Evolutionary conservation across 2,329 filamentous ascomycete species (phyloP), one percentile per base, ranked within the genome.

Genomic region (Curvularia hawaiiensis): DNA sequence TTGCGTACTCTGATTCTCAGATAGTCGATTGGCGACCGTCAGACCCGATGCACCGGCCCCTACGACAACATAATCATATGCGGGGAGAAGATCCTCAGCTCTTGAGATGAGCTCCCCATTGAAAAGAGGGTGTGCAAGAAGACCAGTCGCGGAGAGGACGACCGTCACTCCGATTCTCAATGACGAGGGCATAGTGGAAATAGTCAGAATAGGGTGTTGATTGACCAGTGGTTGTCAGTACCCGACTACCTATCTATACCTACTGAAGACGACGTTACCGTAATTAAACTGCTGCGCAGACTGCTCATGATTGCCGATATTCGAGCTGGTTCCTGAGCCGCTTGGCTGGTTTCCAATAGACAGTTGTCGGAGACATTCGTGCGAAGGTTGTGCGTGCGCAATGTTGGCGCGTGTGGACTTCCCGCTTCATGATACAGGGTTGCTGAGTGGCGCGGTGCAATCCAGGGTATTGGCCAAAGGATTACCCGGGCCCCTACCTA

Each of bases 11-110:
- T 52, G 31, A 39, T 68, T 47, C 44, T 72, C 68, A 16, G 67
- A 66, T 24, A 72, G 60, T 31, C 68, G 63, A 56, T 71, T 72
- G 39, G 67, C 69, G 33, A 72, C 68, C 1, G 68, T 70, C 18
- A 72, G 59, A 28, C 69, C 69, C 12, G 65, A 60, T 18, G 68
- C 61, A 22, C 68, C 68, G 18, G 59, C 69, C 31, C 69, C 69
- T 33, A 71, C 63, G 9, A 72, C 56, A 11, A 72, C 62, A 57
- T 70, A 72, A 52, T 72, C 68, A 40, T 69, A 69, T 40, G 59
- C 59, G 2, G 50, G 52, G 11, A 66, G 60, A 2, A 68, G 51
- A 3, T 61, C 45, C 10, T 61, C 56, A 11, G 65, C 48, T 46
- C 54, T 56, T 2, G 59, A 59, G 7, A 66, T 22, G 22, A 64